Conservation (phyloP, 2,329 filamentous ascomycete species). For the Pyrenochaeta sp. region DNA sequence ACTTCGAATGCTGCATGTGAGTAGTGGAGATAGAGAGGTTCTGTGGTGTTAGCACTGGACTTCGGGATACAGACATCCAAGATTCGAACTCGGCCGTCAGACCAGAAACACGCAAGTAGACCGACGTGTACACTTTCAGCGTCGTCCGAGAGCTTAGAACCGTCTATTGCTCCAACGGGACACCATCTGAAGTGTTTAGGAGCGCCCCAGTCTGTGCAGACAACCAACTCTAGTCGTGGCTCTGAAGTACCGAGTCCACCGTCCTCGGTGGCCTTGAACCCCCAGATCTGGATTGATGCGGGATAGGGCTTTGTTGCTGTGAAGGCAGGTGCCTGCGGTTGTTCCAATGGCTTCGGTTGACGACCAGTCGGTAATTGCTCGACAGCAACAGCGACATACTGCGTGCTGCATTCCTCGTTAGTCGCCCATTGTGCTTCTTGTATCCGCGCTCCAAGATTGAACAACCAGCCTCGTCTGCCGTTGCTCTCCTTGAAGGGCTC, state of each 20-base stretch:
- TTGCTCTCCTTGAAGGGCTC: slow-evolving; percentile 43
- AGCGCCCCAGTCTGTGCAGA: slow-evolving; percentile 67
- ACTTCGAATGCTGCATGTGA: slow-evolving; percentile 60
- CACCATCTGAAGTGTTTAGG: slow-evolving; percentile 66
- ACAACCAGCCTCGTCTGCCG: slow-evolving; percentile 59
- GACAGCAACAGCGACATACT: slow-evolving; percentile 64
- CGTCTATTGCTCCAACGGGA: slow-evolving; percentile 51
- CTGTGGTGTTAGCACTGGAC: slow-evolving; percentile 1
- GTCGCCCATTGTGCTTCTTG: slow-evolving; percentile 59
- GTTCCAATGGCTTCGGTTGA: slow-evolving; percentile 40
- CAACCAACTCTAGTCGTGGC: slow-evolving; percentile 58
- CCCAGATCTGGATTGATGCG: slow-evolving; percentile 67
- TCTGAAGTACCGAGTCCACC: slow-evolving; percentile 55
- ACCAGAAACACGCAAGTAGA: slow-evolving; percentile 65
- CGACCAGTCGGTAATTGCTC: slow-evolving; percentile 29
- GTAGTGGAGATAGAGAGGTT: slow-evolving; percentile 52
- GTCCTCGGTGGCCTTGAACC: slow-evolving; percentile 55
- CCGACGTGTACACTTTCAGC: slow-evolving; percentile 53
- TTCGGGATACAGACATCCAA: slow-evolving; percentile 56
- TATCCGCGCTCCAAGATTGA: slow-evolving; percentile 64
- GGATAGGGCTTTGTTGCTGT: slow-evolving; percentile 58
- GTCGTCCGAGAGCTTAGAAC: slow-evolving; percentile 35
- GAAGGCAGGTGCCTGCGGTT: slow-evolving; percentile 58
- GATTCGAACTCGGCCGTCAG: slow-evolving; percentile 65
- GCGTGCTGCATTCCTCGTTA: slow-evolving; percentile 54